A percentile compares a stretch with the other conserved stretches of the same genome.
These are phyloP conservation scores for Ceratocystis albifundus DNA, from an alignment of 2,329 filamentous ascomycete genomes.

Conservation along the genomic window DNA sequence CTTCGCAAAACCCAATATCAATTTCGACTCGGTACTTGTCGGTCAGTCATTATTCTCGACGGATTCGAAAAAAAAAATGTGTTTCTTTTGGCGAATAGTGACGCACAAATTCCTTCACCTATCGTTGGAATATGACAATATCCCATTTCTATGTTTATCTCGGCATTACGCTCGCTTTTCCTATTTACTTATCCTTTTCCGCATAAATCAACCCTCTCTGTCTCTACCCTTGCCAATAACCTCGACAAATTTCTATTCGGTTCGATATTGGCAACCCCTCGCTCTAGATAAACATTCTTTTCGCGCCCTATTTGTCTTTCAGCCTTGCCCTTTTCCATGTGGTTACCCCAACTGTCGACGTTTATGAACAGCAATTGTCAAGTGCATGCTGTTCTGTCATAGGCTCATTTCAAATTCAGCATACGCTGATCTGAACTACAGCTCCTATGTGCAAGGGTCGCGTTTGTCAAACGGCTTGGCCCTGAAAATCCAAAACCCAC, in stretches of 20 bases:
- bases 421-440: not conserved
- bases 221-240: not conserved
- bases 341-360: not conserved
- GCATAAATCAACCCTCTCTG: not conserved
- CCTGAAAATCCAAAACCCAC: not conserved
- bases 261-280: not conserved
- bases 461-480: not conserved
- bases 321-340: not conserved
- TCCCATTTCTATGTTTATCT: conserved; percentile 14
- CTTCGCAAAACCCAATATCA: conserved; percentile 14
- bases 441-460: not conserved
- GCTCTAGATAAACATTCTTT: conserved; percentile 7
- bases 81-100: conserved; percentile 18
- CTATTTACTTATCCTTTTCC: not conserved
- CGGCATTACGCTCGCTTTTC: conserved; percentile 2
- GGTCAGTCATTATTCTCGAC: conserved; percentile 16
- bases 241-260: not conserved
- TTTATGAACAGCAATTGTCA: not conserved
- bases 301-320: not conserved
- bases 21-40: conserved; percentile 17
- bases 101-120: not conserved
- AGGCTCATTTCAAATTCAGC: not conserved
- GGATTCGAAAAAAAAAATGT: conserved; percentile 23
- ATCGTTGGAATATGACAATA: conserved; percentile 11
- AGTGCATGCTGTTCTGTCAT: not conserved